A percentile compares a stretch with the other conserved stretches of the same genome.
phyloP scores from a whole-genome alignment of 371 early-diverging fungal genomes.

The Saksenaea oblongispora region DNA sequence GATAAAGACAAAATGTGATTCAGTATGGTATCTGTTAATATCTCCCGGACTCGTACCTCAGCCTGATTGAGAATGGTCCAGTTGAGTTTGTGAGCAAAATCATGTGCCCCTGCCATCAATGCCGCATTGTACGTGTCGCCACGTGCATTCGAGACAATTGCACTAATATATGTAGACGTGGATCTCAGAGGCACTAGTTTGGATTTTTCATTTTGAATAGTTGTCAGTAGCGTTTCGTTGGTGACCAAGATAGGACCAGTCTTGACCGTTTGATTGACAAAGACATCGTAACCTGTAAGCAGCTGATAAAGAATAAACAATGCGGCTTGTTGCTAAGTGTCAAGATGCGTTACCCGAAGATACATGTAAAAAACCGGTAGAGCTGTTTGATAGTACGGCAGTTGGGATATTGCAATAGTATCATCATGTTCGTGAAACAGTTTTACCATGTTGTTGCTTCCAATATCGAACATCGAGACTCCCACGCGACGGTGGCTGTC shows the following conservation, averaged over 20 bases:
- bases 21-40: not conserved
- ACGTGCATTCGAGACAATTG: conserved; percentile 20
- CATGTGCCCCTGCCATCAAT: conserved; percentile 27
- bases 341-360: conserved; percentile 40
- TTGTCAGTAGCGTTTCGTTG: conserved; percentile 20
- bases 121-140: conserved; percentile 30
- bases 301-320: conserved; percentile 11
- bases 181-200: conserved; percentile 34
- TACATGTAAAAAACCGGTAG: conserved; percentile 52
- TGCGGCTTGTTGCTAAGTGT: too few relatives aligned
- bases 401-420: conserved; percentile 39
- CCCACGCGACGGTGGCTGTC: conserved; percentile 25
- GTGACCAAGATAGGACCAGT: conserved; percentile 31
- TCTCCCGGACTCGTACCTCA: conserved; percentile 9
- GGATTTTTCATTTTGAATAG: conserved; percentile 32
- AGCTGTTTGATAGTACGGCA: conserved; percentile 54
- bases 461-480: conserved; percentile 27
- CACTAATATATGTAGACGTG: conserved; percentile 18
- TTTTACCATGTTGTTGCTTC: conserved; percentile 22
- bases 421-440: conserved; percentile 32
- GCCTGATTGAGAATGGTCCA: conserved; percentile 29
- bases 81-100: conserved; percentile 27
- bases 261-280: conserved; percentile 36
- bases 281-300: conserved; percentile 40
- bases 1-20: not conserved